Percentiles rank a stretch among this genome's conserved stretches.
phyloP scores from a whole-genome alignment of 495 filamentous ascomycete genomes.

The Letharia columbiana region DNA sequence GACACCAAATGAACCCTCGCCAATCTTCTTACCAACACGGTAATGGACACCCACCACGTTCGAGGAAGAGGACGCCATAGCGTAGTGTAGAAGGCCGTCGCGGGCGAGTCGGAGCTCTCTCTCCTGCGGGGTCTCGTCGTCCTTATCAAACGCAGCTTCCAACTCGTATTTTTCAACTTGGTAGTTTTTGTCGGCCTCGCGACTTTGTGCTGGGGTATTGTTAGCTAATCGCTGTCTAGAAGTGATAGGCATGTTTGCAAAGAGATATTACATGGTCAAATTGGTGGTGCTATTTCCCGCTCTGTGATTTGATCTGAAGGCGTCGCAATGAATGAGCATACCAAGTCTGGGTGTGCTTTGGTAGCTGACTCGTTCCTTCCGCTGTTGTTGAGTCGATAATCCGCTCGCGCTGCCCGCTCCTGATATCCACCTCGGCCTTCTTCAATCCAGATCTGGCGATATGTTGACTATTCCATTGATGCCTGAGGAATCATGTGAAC shows the following conservation, averaged over 20 bases:
- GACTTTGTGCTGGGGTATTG: neutral
- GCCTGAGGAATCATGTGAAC: neutral
- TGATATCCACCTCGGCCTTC: neutral
- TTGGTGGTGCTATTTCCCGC: neutral
- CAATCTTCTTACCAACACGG: slow-evolving; percentile 98
- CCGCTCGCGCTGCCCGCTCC: neutral
- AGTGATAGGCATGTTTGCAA: slow-evolving; percentile 10
- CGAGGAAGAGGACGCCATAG: slow-evolving; percentile 87
- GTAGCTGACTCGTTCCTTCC: slow-evolving; percentile 1
- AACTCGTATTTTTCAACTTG: neutral
- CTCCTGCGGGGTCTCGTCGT: neutral
- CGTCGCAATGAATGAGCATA: neutral
- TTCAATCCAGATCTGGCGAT: neutral
- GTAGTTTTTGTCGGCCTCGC: neutral
- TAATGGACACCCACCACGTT: slow-evolving; percentile 99
- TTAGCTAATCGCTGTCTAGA: neutral
- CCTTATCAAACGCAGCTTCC: neutral
- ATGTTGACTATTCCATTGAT: neutral
- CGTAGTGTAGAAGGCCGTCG: neutral
- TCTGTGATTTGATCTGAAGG: neutral
- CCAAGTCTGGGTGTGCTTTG: neutral
- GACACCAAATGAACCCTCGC: slow-evolving; percentile 97
- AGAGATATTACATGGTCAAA: neutral
- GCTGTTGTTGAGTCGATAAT: neutral
- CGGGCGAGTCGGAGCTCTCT: slow-evolving; percentile 2